These are phyloP conservation scores for Scutellaria baicalensis DNA, from an alignment of 257 asterid species.

Conservation along the genomic window DNA sequence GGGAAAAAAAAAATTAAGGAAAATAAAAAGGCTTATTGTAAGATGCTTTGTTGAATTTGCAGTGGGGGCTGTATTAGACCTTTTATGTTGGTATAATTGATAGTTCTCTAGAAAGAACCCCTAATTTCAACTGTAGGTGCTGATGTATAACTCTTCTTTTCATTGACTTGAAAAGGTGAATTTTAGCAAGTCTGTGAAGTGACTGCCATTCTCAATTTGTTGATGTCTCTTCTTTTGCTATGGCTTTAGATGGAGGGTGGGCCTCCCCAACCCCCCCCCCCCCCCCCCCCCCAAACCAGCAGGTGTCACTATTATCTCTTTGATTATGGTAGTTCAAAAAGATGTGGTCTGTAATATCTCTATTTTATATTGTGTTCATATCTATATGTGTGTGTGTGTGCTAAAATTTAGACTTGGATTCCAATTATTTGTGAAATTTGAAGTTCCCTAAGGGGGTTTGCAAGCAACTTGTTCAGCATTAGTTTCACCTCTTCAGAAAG, in stretches of 20 bases:
- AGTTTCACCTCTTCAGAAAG: neutral
- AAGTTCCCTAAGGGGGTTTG: neutral
- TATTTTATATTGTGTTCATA: no score
- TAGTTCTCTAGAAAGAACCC: neutral
- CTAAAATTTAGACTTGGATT: neutral
- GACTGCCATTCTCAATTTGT: neutral
- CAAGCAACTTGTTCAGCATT: neutral
- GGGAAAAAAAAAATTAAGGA: neutral
- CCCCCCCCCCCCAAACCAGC: no score
- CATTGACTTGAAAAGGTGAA: slow-evolving; percentile 5
- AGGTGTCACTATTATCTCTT: no score
- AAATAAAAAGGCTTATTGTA: neutral
- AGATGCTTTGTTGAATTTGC: neutral
- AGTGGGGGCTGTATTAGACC: neutral
- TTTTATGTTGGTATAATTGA: neutral
- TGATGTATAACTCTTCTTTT: neutral
- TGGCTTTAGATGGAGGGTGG: neutral
- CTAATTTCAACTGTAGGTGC: no score
- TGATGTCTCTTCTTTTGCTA: neutral
- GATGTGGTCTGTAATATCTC: no score
- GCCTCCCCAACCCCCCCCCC: neutral
- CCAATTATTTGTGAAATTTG: neutral
- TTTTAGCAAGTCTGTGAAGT: neutral
- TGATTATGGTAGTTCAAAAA: no score
- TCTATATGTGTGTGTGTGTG: neutral